Evolutionary conservation across 2,329 filamentous ascomycete genomes (phyloP).

Genomic region (Arthrobotrys iridis): DNA sequence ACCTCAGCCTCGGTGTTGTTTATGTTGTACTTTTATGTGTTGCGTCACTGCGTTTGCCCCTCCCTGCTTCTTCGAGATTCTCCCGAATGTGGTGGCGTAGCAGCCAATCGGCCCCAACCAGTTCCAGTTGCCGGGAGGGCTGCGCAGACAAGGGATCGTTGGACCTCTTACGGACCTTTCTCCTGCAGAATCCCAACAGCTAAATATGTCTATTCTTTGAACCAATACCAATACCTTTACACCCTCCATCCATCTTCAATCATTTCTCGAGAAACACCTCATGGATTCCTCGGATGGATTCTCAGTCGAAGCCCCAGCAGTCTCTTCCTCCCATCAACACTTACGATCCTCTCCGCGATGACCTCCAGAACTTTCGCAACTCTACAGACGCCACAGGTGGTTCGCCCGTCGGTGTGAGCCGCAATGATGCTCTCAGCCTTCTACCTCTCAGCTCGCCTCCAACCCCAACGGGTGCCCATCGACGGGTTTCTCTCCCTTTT

Average conservation of each 20-base stretch:
- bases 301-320: constrained; percentile 32
- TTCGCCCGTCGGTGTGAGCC: constrained; percentile 32
- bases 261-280: constrained; percentile 13
- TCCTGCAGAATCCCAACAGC: constrained; percentile 5
- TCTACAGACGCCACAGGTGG: constrained; percentile 51
- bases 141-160: constrained; percentile 1
- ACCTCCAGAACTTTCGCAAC: constrained; percentile 55
- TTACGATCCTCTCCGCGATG: constrained; percentile 51
- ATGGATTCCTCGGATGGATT: constrained; percentile 54
- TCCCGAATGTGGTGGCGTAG: not conserved
- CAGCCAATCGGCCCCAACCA: constrained; percentile 31
- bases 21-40: not conserved
- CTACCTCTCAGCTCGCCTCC: constrained; percentile 32
- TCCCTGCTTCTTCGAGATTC: not conserved
- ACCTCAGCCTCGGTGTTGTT: constrained; percentile 14
- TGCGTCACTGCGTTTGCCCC: not conserved
- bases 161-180: constrained; percentile 8
- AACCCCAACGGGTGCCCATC: constrained; percentile 19
- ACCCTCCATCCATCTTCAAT: not conserved
- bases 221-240: constrained; percentile 12
- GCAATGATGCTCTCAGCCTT: constrained; percentile 1
- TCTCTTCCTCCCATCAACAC: constrained; percentile 43
- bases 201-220: constrained; percentile 21
- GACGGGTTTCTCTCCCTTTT: constrained; percentile 40
- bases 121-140: not conserved